Base-by-base conservation (phyloP, 164 flowering plant species). In the Malania oleifera region DNA sequence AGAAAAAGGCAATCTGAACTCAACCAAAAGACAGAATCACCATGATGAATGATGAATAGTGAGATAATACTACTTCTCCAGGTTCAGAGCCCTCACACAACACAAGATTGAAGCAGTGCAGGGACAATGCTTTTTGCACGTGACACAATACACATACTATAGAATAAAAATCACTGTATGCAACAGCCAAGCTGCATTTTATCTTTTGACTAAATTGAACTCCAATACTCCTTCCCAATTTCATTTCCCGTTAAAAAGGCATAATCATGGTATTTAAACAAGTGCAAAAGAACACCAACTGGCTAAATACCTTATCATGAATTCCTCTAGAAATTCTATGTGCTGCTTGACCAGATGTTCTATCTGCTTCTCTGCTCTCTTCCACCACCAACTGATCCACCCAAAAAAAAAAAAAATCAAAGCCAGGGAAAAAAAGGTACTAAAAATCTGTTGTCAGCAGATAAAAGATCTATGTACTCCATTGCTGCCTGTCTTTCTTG, bases 301-400 rank as follows among this genome's bases (percentile, higher is more conserved):
- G 29, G 19, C 27, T 26, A 52, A 22, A 7, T 62, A 89, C 97
- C 96, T 86, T 90, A 27, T 85, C 81, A 48, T 73, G 72, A 52
- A 93, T 77, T 62, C 95, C 99, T 67, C 77, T 78, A 7, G 96
- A 82, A 43, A 93, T 60, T 58, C 82, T 78, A 71, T 86, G 99
- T 40, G 74, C 53, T 31, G 96, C 96, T 72, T 83, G 73, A 49
- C 97, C 79, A 6, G 91, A 85, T 28, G 85, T 80, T 52, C 39
- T 75, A 76, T 93, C 88, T 23, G 97, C 97, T 67, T 85, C 86
- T 71, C 72, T 87, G 61, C 70, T 75, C 62, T 93, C 99, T 70
- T 93, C 97, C 35, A 86, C 4, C 35, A 75, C 70, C 64, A 73
- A 77, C 97, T 93, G 69, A 13, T 40, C 11, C 19, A 57, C 46